Evolutionary conservation across 2,329 filamentous ascomycete genomes (phyloP).

Genomic region (Magnaporthiopsis poae): DNA sequence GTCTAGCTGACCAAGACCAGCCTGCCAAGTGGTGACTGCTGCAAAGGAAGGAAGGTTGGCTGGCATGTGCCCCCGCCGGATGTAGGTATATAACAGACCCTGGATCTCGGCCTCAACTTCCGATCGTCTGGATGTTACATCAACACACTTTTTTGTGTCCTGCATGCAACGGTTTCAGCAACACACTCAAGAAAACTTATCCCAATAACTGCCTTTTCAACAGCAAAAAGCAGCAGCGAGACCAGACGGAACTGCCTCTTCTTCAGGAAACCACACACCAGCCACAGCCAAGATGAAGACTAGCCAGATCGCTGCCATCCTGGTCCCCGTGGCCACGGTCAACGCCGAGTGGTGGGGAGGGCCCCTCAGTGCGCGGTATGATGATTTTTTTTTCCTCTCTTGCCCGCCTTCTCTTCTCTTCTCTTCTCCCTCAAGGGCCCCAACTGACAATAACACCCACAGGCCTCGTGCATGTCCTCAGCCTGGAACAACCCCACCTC

Average conservation of each 20-base stretch:
- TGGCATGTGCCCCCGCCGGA: conserved; percentile 3
- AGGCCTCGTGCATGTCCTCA: conserved; percentile 34
- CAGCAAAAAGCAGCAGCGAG: not conserved
- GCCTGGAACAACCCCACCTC: conserved; percentile 22
- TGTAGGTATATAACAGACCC: conserved; percentile 6
- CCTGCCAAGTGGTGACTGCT: not conserved
- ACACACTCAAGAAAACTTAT: not conserved
- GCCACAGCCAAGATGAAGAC: conserved; percentile 22
- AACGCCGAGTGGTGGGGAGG: conserved; percentile 27
- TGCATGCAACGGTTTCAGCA: conserved; percentile 2
- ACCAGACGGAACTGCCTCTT: not conserved
- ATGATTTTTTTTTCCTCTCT: no score
- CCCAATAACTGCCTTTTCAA: not conserved
- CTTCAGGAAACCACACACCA: not conserved
- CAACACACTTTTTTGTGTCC: conserved; percentile 3
- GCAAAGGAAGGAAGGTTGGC: not conserved
- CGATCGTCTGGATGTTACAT: conserved; percentile 6
- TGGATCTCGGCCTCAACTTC: not conserved
- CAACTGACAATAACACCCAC: not conserved
- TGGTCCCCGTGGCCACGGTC: conserved; percentile 21
- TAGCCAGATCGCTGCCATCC: conserved; percentile 16
- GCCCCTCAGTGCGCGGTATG: conserved; percentile 34
- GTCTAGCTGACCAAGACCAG: not conserved
- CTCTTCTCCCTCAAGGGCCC: not conserved
- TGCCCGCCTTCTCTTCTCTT: not conserved